phyloP scores from a whole-genome alignment of 2,329 filamentous ascomycete species.

The Diaporthe sp. region DNA sequence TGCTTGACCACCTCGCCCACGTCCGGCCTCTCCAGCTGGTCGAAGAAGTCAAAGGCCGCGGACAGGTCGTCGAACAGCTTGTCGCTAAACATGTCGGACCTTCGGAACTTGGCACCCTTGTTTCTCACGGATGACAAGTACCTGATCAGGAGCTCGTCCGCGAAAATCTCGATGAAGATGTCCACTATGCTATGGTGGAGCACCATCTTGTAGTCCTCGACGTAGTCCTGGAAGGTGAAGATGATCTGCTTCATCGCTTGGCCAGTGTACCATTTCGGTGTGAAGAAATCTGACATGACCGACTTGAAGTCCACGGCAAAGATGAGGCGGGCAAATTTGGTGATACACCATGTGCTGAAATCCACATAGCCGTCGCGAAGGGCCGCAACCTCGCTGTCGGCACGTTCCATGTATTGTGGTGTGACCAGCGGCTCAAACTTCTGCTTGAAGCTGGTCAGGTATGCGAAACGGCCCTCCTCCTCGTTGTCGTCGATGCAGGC shows the following conservation, averaged over 20 bases:
- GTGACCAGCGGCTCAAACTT: constrained; percentile 87
- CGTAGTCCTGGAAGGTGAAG: constrained; percentile 94
- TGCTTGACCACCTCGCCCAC: constrained; percentile 82
- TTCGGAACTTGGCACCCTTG: constrained; percentile 88
- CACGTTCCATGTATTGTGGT: constrained; percentile 81
- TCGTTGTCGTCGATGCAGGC: constrained; percentile 96
- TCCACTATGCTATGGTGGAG: constrained; percentile 90
- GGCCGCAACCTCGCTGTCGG: constrained; percentile 77
- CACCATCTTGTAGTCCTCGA: constrained; percentile 86
- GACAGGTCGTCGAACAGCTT: constrained; percentile 95
- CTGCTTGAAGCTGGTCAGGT: constrained; percentile 86
- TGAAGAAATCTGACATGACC: constrained; percentile 92
- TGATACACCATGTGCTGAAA: constrained; percentile 92
- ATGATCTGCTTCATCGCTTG: constrained; percentile 94
- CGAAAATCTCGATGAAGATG: constrained; percentile 92
- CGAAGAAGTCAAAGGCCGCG: constrained; percentile 91
- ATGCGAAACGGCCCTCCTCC: constrained; percentile 79
- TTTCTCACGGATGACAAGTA: constrained; percentile 91
- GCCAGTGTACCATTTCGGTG: constrained; percentile 85
- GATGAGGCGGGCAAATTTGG: constrained; percentile 86
- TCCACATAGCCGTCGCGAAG: constrained; percentile 95
- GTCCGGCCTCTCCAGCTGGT: constrained; percentile 76
- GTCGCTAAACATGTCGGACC: constrained; percentile 87
- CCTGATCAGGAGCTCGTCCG: constrained; percentile 88
- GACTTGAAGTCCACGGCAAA: constrained; percentile 90